Evolutionary conservation across 352 stramenopile species (phyloP).

Genomic region (Pythium rishiriense): DNA sequence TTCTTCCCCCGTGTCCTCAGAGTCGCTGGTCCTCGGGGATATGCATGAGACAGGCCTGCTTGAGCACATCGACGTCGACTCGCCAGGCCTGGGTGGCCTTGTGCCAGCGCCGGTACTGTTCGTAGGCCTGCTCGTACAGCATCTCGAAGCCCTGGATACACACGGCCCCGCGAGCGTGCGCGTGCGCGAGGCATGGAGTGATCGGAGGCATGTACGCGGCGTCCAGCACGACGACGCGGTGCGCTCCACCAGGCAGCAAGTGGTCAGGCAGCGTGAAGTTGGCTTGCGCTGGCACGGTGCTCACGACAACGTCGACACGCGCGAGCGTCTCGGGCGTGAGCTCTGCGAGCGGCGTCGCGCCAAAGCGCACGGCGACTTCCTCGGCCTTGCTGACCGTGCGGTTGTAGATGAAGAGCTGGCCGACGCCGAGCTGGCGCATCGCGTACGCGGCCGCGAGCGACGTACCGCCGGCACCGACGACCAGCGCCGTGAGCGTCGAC

Average conservation of each 20-base stretch:
- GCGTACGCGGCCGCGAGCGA: constrained; percentile 95
- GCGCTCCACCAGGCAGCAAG: constrained; percentile 32
- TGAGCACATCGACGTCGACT: constrained; percentile 56
- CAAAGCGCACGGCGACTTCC: constrained; percentile 88
- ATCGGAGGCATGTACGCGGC: constrained; percentile 97
- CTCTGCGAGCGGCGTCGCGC: constrained; percentile 64
- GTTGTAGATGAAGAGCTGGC: constrained; percentile 94
- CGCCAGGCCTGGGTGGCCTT: constrained; percentile 44
- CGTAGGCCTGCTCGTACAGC: constrained; percentile 97
- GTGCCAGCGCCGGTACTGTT: constrained; percentile 96
- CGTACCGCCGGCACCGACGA: constrained; percentile 93
- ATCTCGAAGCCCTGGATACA: constrained; percentile 97
- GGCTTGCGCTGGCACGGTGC: constrained; percentile 93
- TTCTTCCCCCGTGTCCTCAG: background rate
- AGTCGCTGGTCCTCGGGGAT: constrained; percentile 61
- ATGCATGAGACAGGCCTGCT: constrained; percentile 52
- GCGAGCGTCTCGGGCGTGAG: constrained; percentile 49
- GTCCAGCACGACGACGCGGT: constrained; percentile 91
- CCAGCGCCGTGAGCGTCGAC: constrained; percentile 52
- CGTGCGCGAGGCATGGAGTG: constrained; percentile 93
- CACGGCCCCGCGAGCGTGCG: constrained; percentile 71
- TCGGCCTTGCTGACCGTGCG: constrained; percentile 92
- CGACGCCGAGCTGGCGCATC: constrained; percentile 82
- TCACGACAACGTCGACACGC: constrained; percentile 91
- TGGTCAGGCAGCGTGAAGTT: constrained; percentile 79